phyloP scores from a whole-genome alignment of 2,329 filamentous ascomycete genomes.

The Xylariaceae sp. region DNA sequence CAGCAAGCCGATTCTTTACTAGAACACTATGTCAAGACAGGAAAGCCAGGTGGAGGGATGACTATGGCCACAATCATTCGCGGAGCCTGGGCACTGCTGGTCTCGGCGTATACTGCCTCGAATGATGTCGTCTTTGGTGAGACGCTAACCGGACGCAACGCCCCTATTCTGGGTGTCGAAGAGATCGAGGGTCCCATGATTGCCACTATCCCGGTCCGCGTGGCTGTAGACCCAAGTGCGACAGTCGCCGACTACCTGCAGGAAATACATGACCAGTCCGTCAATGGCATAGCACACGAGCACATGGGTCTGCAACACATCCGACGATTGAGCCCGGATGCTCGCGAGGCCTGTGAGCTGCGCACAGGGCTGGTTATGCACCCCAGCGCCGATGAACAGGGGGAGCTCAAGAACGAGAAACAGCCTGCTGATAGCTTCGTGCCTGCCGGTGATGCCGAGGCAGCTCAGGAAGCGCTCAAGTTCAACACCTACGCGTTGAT shows the following conservation, averaged over 20 bases:
- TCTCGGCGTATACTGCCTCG: slow-evolving; percentile 47
- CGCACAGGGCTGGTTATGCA: slow-evolving; percentile 53
- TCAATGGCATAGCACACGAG: slow-evolving; percentile 58
- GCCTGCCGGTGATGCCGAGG: slow-evolving; percentile 51
- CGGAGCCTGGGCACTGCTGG: slow-evolving; percentile 55
- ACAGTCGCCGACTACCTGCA: slow-evolving; percentile 49
- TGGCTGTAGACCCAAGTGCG: slow-evolving; percentile 38
- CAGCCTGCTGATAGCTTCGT: slow-evolving; percentile 48
- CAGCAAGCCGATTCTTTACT: slow-evolving; percentile 48
- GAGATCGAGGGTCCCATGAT: slow-evolving; percentile 59
- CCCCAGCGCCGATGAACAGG: slow-evolving; percentile 29
- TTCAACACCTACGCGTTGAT: slow-evolving; percentile 60
- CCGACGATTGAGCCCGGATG: slow-evolving; percentile 50
- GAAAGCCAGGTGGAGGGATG: slow-evolving; percentile 32
- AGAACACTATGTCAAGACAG: slow-evolving; percentile 44
- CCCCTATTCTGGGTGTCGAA: slow-evolving; percentile 42
- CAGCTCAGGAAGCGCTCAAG: slow-evolving; percentile 55
- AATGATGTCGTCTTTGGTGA: slow-evolving; percentile 55
- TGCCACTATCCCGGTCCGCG: slow-evolving; percentile 53
- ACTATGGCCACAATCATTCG: slow-evolving; percentile 54
- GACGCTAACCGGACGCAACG: slow-evolving; percentile 54
- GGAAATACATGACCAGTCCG: slow-evolving; percentile 50
- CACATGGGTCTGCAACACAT: slow-evolving; percentile 60
- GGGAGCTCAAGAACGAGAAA: slow-evolving; percentile 23
- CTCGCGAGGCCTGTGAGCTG: slow-evolving; percentile 51